phyloP scores from a whole-genome alignment of 768 basidiomycete genomes.

The Leccinum barrowsii region DNA sequence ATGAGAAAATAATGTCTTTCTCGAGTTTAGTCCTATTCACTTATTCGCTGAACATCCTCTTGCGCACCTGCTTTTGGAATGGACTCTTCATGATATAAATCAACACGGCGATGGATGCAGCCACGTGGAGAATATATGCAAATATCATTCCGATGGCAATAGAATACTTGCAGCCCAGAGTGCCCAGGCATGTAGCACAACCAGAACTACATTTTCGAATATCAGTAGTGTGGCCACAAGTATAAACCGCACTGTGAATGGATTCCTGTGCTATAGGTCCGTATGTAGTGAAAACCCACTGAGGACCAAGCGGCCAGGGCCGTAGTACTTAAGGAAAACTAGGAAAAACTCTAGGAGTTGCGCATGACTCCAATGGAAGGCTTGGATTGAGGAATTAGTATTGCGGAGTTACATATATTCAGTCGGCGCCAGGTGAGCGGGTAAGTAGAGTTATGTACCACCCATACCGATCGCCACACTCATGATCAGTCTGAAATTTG shows the following conservation, averaged over 20 bases:
- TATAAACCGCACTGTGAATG: constrained; percentile 6
- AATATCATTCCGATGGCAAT: constrained; percentile 4
- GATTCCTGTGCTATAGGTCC: constrained; percentile 1
- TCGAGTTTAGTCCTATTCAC: not conserved
- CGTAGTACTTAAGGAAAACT: no score
- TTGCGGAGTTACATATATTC: no score
- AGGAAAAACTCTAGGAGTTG: no score
- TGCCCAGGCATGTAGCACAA: constrained; percentile 17
- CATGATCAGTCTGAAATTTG: no score
- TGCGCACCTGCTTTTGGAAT: not conserved
- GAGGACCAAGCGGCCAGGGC: not conserved
- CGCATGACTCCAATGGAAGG: no score
- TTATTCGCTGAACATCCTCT: not conserved
- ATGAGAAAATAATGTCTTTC: not conserved
- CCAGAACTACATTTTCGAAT: not conserved
- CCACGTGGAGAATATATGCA: constrained; percentile 2
- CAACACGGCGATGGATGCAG: not conserved
- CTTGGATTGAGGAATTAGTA: no score
- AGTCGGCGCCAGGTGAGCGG: no score
- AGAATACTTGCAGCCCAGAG: constrained; percentile 3
- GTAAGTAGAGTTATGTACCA: no score
- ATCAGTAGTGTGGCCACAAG: no score
- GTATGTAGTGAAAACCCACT: not conserved
- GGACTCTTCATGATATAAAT: not conserved
- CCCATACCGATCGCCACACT: no score